phyloP scores from a whole-genome alignment of 345 rosid species.

The Conringia planisiliqua region DNA sequence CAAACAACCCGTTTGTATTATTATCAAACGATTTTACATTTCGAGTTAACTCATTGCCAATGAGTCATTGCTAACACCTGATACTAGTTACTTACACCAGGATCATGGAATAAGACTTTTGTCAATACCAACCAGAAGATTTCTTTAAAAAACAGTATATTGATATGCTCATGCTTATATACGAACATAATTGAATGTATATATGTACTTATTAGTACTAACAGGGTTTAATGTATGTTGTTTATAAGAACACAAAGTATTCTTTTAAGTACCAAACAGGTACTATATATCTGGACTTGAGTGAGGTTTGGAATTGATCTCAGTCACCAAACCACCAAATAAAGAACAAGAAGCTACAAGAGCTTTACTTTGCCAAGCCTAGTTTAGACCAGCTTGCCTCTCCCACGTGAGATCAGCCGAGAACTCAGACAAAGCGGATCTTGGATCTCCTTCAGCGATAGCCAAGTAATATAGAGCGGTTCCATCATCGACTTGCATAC shows the following conservation, averaged over 20 bases:
- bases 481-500: conserved; percentile 89
- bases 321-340: neutral
- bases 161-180: neutral
- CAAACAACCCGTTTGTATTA: too few relatives aligned
- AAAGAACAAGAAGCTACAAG: neutral
- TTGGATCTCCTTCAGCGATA: conserved; percentile 68
- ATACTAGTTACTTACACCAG: neutral
- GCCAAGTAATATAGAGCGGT: conserved; percentile 81
- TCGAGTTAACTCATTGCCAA: neutral
- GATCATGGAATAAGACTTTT: neutral
- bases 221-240: neutral
- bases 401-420: conserved; percentile 80
- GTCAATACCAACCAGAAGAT: neutral
- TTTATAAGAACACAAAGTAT: neutral
- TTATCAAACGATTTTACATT: too few relatives aligned
- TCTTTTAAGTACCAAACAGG: neutral
- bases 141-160: neutral
- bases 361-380: conserved; percentile 2
- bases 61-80: too few relatives aligned
- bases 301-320: neutral
- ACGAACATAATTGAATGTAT: neutral
- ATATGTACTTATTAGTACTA: neutral
- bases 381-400: conserved; percentile 48
- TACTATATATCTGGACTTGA: neutral
- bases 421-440: conserved; percentile 68